Percentiles rank a stretch among this genome's conserved stretches.
These are phyloP conservation scores for Nakazawaea sp. DNA, from an alignment of 805 yeast species.

Conservation along the genomic window DNA sequence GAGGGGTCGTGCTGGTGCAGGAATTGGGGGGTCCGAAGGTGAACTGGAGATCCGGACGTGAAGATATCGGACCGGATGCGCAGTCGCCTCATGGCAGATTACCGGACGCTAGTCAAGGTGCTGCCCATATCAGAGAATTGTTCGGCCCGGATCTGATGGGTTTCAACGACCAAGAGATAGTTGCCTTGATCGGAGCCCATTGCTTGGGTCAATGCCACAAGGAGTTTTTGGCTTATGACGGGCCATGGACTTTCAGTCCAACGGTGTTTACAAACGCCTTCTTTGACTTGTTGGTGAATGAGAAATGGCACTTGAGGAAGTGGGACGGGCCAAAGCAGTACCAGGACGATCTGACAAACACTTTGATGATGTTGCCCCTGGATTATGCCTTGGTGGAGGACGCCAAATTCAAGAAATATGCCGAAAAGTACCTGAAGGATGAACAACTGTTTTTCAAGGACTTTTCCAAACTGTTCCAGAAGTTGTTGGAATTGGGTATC, in stretches of 20 bases:
- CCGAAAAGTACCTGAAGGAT: conserved; percentile 42
- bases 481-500: conserved; percentile 67
- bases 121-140: conserved; percentile 36
- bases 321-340: conserved; percentile 61
- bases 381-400: conserved; percentile 48
- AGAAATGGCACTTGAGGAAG: conserved; percentile 52
- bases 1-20: conserved; percentile 61
- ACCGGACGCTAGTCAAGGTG: conserved; percentile 41
- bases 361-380: conserved; percentile 53
- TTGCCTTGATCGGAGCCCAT: conserved; percentile 41
- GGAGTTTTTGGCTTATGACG: conserved; percentile 70
- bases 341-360: conserved; percentile 50
- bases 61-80: conserved; percentile 23
- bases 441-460: conserved; percentile 42
- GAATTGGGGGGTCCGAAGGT: conserved; percentile 59
- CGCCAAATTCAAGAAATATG: conserved; percentile 34
- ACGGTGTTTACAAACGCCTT: conserved; percentile 71
- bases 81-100: conserved; percentile 44
- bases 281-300: conserved; percentile 44
- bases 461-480: conserved; percentile 37
- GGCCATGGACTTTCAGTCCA: conserved; percentile 86
- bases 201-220: conserved; percentile 41
- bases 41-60: conserved; percentile 49
- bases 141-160: conserved; percentile 36
- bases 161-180: conserved; percentile 39